Evolutionary conservation across 768 basidiomycete species (phyloP), one percentile per base, ranked within the genome.

Genomic region (Antrodiella citrinella): DNA sequence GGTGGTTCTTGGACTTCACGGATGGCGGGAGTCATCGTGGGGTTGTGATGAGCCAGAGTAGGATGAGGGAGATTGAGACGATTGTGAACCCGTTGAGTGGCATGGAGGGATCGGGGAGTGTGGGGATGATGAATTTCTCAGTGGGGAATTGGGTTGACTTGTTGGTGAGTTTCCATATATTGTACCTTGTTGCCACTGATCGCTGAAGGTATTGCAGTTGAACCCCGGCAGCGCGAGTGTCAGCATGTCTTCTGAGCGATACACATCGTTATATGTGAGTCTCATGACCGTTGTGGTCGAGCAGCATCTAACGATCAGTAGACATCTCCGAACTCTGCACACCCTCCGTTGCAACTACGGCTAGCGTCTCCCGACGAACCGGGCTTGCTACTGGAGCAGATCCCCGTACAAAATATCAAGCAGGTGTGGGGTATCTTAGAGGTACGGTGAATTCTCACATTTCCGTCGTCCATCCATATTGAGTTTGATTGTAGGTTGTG

Each of bases 351-450:
- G 24, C 75, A 77, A 45, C 67, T 91, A 40, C 79, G 83, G 13
- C 69, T 91, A 35, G 74, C 75, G 13, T 65, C 80, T 3, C 85
- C 88, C 1, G 77, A 81, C 44, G 89, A 91, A 58, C 81, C 87
- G 1, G 89, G 89, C 0, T 89, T 88, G 55, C 54, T 80, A 7
- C 73, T 91, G 3, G 80, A 87, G 54, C 74, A 75, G 49, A 72
- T 91, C 1, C 85, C 81, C 2, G 86, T 91, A 15, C 77, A 75
- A 49, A 84, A 73, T 23, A 72, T 89, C 61, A 81, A 78, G 54
- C 81, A 91, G 59, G 78, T 87, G 1, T 87, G 82, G 79, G 80
- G 76, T 2, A 76, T 91, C 43, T 62, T 91, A 18, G 87, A 91
- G 70, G 87, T 84, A 58, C 43, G 65, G n/a, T 53, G 24, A 39